Evolutionary conservation across 176 grass and related monocot genomes (phyloP), one percentile per base, ranked within the genome.

Genomic region (Typha latifolia): DNA sequence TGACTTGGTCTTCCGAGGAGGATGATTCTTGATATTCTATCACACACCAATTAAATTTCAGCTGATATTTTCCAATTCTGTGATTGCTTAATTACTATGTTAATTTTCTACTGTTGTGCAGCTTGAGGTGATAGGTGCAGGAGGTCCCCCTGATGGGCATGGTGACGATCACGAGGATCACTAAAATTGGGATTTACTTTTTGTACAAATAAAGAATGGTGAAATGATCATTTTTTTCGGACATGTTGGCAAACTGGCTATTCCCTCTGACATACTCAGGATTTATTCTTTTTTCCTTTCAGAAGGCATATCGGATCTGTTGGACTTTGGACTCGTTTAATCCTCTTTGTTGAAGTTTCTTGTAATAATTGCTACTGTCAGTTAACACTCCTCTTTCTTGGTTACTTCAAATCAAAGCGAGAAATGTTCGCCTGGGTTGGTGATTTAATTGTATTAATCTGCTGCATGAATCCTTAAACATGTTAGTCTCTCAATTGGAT

Each of bases 51-150:
- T n/a, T 56, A 8, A 16, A 56, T n/a, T 56, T 34, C 32, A 34
- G 5, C 14, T n/a, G 52, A 56, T 19, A 56, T 19, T 20, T 72
- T 84, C 21, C 48, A 64, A 13, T 43, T 59, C 1, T 2, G 77
- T 51, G 12, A 49, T 75, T 62, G 12, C 1, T 27, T 48, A 47
- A 37, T 67, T 71, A 68, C 29, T 74, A 59, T 12, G 66, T 69
- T 49, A 64, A 69, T 56, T 56, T 2, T 47, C 4, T 72, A 11
- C 50, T 14, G 69, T 83, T 75, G 7, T 91, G 29, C 76, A 99
- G 94, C 83, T 99, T 32, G 86, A 99, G 84, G 89, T 99, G 51
- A 79, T 93, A 48, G 94, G 94, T 82, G 62, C 88, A 37, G 94
- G 94, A 76, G 94, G 94, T 15, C 64, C 81, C 66, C 94, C 94